Conservation (phyloP, 192 early-diverging fungal species). For the Phlyctochytrium planicorne region DNA sequence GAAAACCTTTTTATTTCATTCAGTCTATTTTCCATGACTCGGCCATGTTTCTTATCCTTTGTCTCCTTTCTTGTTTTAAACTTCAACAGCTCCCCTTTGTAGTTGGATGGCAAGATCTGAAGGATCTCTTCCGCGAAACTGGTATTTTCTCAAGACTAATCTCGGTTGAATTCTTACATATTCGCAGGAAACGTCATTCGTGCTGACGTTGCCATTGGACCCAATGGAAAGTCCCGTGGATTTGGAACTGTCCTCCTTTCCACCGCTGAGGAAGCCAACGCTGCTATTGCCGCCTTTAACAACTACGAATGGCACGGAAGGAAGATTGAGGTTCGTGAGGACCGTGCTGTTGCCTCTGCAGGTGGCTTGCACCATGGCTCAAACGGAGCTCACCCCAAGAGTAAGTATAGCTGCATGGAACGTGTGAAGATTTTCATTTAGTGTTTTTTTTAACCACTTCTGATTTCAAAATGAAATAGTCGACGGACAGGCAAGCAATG, state of each 20-base stretch:
- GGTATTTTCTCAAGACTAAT: constrained; percentile 28
- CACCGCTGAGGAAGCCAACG: constrained; percentile 40
- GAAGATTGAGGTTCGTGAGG: constrained; percentile 49
- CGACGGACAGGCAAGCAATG: constrained; percentile 12
- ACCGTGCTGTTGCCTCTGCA: constrained; percentile 31
- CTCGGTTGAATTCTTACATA: background rate
- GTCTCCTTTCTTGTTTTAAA: background rate
- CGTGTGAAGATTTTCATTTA: background rate
- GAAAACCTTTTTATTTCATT: constrained; percentile 11
- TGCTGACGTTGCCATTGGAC: constrained; percentile 38
- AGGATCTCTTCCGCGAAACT: constrained; percentile 43
- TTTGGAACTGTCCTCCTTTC: constrained; percentile 49
- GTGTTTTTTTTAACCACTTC: background rate
- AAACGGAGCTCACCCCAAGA: constrained; percentile 10
- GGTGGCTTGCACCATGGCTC: background rate
- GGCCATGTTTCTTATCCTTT: background rate
- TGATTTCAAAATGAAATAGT: background rate
- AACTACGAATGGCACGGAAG: constrained; percentile 50
- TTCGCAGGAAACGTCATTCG: constrained; percentile 48
- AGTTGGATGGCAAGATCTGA: constrained; percentile 75
- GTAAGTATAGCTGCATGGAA: constrained; percentile 10
- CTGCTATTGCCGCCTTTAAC: constrained; percentile 45
- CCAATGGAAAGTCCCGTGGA: constrained; percentile 42
- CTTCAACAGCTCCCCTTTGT: constrained; percentile 61
- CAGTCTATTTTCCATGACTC: background rate